These are phyloP conservation scores for Lodderomyces jiufengensis DNA, from an alignment of 1,139 yeast species.

Conservation along the genomic window DNA sequence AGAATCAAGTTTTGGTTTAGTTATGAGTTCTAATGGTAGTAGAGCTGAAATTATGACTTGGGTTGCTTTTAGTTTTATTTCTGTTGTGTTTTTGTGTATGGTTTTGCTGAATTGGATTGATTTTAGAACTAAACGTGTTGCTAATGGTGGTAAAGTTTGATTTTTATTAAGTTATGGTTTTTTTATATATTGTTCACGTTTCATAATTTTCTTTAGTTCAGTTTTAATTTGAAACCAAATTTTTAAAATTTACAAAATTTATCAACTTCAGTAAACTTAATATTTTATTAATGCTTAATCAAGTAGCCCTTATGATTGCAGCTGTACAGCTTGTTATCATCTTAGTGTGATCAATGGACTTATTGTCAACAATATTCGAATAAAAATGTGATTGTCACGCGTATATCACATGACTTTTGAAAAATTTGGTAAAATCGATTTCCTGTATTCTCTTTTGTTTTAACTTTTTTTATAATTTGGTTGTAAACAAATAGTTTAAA, in stretches of 20 bases:
- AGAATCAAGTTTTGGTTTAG: slow-evolving; percentile 49
- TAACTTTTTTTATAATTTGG: slow-evolving; percentile 1
- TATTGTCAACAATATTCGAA: not conserved
- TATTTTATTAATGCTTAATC: no score
- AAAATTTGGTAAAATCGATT: slow-evolving; percentile 6
- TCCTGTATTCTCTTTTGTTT: slow-evolving; percentile 10
- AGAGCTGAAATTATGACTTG: slow-evolving; percentile 62
- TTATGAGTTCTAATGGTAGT: slow-evolving; percentile 44
- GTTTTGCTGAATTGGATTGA: slow-evolving; percentile 12
- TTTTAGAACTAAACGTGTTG: slow-evolving; percentile 2
- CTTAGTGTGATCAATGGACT: no score
- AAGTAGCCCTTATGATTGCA: no score
- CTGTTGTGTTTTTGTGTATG: slow-evolving; percentile 20
- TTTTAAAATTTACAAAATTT: no score
- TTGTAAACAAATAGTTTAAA: slow-evolving; percentile 3
- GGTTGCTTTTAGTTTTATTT: slow-evolving; percentile 52
- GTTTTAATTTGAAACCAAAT: not conserved
- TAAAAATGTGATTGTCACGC: slow-evolving; percentile 10
- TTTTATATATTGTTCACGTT: no score
- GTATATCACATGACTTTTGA: slow-evolving; percentile 10
- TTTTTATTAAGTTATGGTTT: no score
- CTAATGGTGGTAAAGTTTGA: slow-evolving; percentile 7
- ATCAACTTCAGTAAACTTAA: no score
- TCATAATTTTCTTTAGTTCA: no score
- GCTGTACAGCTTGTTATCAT: no score